These are phyloP conservation scores for Heracleum sosnowskyi DNA, from an alignment of 129 eudicot genomes.

Conservation along the genomic window DNA sequence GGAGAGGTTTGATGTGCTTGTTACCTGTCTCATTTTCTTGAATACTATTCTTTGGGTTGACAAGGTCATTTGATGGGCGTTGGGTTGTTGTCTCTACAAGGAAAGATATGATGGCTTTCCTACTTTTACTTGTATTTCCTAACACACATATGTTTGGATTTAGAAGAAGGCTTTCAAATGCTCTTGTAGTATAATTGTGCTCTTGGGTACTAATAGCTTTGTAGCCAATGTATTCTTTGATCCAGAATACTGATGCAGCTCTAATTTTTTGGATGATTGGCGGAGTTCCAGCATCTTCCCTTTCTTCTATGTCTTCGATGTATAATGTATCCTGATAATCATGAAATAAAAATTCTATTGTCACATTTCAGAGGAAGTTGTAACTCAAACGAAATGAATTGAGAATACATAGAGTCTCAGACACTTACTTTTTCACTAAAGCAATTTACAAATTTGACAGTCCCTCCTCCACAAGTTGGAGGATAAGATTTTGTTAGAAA, in stretches of 20 bases:
- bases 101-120: slow-evolving; percentile 46
- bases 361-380: not conserved
- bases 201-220: slow-evolving; percentile 27
- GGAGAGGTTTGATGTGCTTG: slow-evolving; percentile 30
- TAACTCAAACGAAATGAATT: not conserved
- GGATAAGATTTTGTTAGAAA: too few species aligned
- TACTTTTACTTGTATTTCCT: slow-evolving; percentile 25
- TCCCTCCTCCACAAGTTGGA: slow-evolving; percentile 96
- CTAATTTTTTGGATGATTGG: slow-evolving; percentile 40
- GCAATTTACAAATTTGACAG: slow-evolving; percentile 62
- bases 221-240: slow-evolving; percentile 45
- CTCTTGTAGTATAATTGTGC: slow-evolving; percentile 25
- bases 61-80: not conserved
- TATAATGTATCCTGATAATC: slow-evolving; percentile 41
- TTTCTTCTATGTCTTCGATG: slow-evolving; percentile 37
- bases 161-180: slow-evolving; percentile 27
- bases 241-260: slow-evolving; percentile 50
- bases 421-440: slow-evolving; percentile 42
- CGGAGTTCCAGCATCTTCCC: slow-evolving; percentile 63
- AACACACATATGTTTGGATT: slow-evolving; percentile 27
- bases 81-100: slow-evolving; percentile 18
- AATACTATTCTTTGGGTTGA: not conserved
- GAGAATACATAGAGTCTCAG: not conserved
- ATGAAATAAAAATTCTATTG: not conserved
- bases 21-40: slow-evolving; percentile 17